These are phyloP conservation scores for Galerina marginata DNA, from an alignment of 768 basidiomycete genomes.

Conservation along the genomic window DNA sequence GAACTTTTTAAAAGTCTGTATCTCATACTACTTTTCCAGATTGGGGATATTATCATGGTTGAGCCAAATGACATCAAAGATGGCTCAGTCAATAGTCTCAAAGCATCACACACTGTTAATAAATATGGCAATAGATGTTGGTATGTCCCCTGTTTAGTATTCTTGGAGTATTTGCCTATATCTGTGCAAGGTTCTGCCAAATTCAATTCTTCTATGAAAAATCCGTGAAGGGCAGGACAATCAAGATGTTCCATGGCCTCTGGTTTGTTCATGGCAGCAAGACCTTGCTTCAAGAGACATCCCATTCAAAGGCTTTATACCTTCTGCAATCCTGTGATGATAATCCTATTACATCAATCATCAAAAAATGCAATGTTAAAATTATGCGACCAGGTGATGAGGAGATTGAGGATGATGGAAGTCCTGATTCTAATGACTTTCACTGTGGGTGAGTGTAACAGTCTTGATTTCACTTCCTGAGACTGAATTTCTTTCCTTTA, in stretches of 20 bases:
- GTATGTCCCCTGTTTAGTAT: constrained; percentile 38
- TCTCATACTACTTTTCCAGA: constrained; percentile 38
- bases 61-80: constrained; percentile 53
- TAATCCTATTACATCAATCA: constrained; percentile 58
- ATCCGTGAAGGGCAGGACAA: constrained; percentile 37
- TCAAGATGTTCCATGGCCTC: constrained; percentile 70
- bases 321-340: constrained; percentile 62
- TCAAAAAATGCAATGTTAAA: constrained; percentile 58
- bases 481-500: background rate
- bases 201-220: constrained; percentile 67
- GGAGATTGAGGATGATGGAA: constrained; percentile 52
- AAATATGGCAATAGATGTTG: constrained; percentile 62
- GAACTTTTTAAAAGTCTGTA: background rate
- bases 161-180: background rate
- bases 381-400: constrained; percentile 44
- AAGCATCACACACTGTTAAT: constrained; percentile 58
- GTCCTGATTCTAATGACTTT: constrained; percentile 52
- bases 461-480: background rate
- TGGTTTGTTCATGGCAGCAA: constrained; percentile 74
- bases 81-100: background rate
- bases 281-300: constrained; percentile 67
- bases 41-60: constrained; percentile 69
- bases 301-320: constrained; percentile 66
- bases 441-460: constrained; percentile 54
- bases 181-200: constrained; percentile 65